phyloP scores from a whole-genome alignment of 345 rosid genomes.

The Crucihimalaya himalaica region DNA sequence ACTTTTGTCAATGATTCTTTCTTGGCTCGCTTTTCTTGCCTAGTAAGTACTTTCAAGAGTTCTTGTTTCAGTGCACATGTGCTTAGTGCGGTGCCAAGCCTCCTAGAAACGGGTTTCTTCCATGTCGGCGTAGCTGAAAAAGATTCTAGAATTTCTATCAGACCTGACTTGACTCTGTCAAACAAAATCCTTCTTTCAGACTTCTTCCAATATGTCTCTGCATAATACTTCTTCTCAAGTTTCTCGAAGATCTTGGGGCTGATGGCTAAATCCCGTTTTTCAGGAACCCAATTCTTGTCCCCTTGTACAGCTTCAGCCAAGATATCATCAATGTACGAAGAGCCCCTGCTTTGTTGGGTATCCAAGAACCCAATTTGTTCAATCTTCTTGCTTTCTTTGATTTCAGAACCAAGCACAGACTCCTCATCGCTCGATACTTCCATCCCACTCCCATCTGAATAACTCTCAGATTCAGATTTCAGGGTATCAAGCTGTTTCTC shows the following conservation, averaged over 20 bases:
- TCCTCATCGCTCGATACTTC: constrained; percentile 66
- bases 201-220: constrained; percentile 64
- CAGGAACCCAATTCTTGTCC: constrained; percentile 30
- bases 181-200: constrained; percentile 73
- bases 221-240: constrained; percentile 78
- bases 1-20: constrained; percentile 48
- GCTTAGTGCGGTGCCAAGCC: constrained; percentile 41
- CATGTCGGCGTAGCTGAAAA: constrained; percentile 42
- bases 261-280: constrained; percentile 38
- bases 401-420: constrained; percentile 19
- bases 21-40: constrained; percentile 50
- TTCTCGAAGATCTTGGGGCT: constrained; percentile 55
- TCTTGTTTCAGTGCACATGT: constrained; percentile 46
- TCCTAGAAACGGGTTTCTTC: constrained; percentile 53
- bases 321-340: constrained; percentile 66
- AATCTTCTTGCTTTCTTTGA: constrained; percentile 44
- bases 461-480: constrained; percentile 55
- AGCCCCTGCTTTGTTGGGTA: constrained; percentile 55
- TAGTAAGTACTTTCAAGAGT: constrained; percentile 51
- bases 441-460: constrained; percentile 59
- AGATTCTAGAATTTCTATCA: constrained; percentile 53
- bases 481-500: constrained; percentile 51
- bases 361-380: constrained; percentile 23
- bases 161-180: constrained; percentile 60
- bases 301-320: constrained; percentile 61